A percentile compares a stretch with the other conserved stretches of the same genome.
These are phyloP conservation scores for Senna siamea DNA, from an alignment of 306 rosid species.

Conservation along the genomic window DNA sequence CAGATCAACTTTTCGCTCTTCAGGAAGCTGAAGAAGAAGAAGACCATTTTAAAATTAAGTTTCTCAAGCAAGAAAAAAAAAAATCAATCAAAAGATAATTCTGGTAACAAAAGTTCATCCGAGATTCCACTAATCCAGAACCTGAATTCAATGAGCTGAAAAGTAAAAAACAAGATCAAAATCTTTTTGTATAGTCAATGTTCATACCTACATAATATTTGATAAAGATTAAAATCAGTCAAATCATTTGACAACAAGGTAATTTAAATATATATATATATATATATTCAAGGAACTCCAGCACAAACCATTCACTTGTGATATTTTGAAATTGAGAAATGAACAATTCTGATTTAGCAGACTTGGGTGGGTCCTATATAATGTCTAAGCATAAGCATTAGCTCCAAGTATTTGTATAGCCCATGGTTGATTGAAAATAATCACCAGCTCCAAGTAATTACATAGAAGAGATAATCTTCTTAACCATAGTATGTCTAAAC, in stretches of 20 bases:
- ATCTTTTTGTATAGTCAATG: too few species aligned
- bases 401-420: background rate
- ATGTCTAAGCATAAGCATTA: background rate
- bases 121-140: slow-evolving; percentile 19
- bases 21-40: slow-evolving; percentile 72
- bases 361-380: too few species aligned
- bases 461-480: background rate
- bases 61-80: slow-evolving; percentile 8
- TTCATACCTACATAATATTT: too few species aligned
- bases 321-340: background rate
- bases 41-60: slow-evolving; percentile 18
- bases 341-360: slow-evolving; percentile 17
- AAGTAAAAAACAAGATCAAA: too few species aligned
- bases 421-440: too few species aligned
- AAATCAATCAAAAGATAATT: background rate
- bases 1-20: slow-evolving; percentile 89
- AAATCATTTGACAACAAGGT: too few species aligned
- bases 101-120: background rate
- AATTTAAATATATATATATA: too few species aligned
- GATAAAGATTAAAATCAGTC: too few species aligned
- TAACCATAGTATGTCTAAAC: background rate
- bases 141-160: slow-evolving; percentile 8
- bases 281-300: background rate
- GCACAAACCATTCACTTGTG: background rate
- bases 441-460: background rate